Base-by-base conservation (phyloP, 116 monocot species). In the Posidonia oceanica region DNA sequence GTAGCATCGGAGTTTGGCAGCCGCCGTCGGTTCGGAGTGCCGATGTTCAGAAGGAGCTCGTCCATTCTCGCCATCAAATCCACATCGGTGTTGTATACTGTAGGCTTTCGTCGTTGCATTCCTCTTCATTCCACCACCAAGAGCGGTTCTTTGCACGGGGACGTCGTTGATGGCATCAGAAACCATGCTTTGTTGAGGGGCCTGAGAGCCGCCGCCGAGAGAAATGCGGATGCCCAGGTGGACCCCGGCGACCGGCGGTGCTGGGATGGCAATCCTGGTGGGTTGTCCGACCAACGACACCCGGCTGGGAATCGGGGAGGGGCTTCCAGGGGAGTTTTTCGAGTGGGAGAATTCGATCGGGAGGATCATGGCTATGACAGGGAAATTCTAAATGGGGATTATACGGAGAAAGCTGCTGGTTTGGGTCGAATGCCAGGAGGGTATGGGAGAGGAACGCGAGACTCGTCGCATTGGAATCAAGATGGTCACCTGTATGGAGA, bases 41-140 rank as follows among this genome's bases (percentile, higher is more conserved):
- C n/a, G 62, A 79, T 79, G 74, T 65, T 14, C 57, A 74, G 29
- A 64, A 79, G 21, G 56, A 64, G 54, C 20, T 29, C 64, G 0
- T 63, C 58, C n/a, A 42, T 56, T 61, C 5, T 69, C 39, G 23
- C 69, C 13, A 51, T 73, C 64, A 62, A 42, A 44, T 58, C 64
- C 13, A 5, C 68, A 20, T 78, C 73, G 4, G 56, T 22, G 18
- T 38, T 79, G 39, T 63, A 64, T 7, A 23, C 62, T 63, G 79
- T 69, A 36, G 59, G 41, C 17, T 52, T 56, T 63, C 59, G 39
- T 55, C 54, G 29, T 54, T 10, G 52, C n/a, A 38, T 17, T 17
- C 42, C 16, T 58, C 51, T 21, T 12, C 1, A 42, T n/a, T 61
- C 39, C 57, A 0, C n/a, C 14, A 52, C 17, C 38, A 15, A 1